Percentiles rank a stretch among this genome's conserved stretches.
These are phyloP conservation scores for Cladochytrium replicatum DNA, from an alignment of 192 early-diverging fungal species.

Conservation along the genomic window DNA sequence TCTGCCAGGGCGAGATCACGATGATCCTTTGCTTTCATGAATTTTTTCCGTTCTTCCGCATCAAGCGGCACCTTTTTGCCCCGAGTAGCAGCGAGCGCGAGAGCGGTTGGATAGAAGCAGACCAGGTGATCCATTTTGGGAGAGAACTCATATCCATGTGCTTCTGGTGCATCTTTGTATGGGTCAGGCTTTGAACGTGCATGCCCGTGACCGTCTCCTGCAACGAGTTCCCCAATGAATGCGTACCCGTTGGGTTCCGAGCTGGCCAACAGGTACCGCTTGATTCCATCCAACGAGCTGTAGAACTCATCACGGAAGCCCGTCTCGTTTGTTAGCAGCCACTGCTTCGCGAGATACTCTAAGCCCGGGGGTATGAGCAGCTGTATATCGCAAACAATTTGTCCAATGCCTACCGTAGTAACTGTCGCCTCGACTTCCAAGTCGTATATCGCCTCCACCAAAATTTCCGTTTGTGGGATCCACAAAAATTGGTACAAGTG, in stretches of 20 bases:
- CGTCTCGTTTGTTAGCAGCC: constrained; percentile 54
- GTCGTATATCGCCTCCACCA: constrained; percentile 45
- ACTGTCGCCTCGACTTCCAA: constrained; percentile 77
- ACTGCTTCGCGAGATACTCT: constrained; percentile 92
- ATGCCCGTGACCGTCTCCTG: neutral
- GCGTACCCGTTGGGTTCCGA: constrained; percentile 46
- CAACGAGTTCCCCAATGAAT: constrained; percentile 52
- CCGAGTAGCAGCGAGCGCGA: constrained; percentile 66
- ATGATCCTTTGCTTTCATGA: constrained; percentile 25
- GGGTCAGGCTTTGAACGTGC: too few relatives aligned
- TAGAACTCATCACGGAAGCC: constrained; percentile 66
- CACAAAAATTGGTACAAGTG: constrained; percentile 70
- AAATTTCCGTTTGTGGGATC: constrained; percentile 49
- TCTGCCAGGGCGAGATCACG: constrained; percentile 66
- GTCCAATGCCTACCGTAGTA: constrained; percentile 65
- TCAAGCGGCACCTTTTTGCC: constrained; percentile 33
- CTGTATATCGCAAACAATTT: neutral
- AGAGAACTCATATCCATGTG: constrained; percentile 14
- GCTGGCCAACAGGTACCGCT: constrained; percentile 49
- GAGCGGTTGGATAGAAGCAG: constrained; percentile 79
- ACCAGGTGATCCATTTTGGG: constrained; percentile 90
- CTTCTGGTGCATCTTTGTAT: too few relatives aligned
- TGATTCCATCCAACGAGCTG: constrained; percentile 50
- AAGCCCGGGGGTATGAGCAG: constrained; percentile 2
- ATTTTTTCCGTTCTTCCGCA: constrained; percentile 10